phyloP scores from a whole-genome alignment of 441 rosid genomes.

The Adansonia madagascariensis region DNA sequence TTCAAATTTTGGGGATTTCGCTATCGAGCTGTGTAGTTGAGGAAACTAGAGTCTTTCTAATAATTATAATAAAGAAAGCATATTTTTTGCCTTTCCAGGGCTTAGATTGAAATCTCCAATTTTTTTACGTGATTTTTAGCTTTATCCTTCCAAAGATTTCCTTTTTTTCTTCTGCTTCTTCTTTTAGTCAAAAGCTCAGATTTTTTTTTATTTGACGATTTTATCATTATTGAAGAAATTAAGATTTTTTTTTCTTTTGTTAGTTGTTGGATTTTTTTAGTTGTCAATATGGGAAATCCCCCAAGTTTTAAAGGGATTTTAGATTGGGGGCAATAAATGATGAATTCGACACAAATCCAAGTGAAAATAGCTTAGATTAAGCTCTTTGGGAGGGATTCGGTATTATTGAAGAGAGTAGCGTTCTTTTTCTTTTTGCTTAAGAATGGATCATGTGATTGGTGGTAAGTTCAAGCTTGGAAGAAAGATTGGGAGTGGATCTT shows the following conservation, averaged over 20 bases:
- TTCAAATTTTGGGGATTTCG: constrained; percentile 24
- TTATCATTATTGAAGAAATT: constrained; percentile 24
- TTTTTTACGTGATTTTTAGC: neutral
- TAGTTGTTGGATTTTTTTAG: neutral
- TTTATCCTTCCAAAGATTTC: constrained; percentile 13
- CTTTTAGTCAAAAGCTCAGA: constrained; percentile 1
- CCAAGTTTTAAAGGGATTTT: constrained; percentile 25
- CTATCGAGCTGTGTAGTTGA: constrained; percentile 30
- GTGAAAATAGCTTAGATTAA: constrained; percentile 26
- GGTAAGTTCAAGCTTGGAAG: constrained; percentile 94
- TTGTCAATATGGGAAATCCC: constrained; percentile 37
- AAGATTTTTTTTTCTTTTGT: constrained; percentile 21
- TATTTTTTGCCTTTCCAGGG: neutral
- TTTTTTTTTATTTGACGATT: constrained; percentile 18
- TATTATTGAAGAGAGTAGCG: neutral
- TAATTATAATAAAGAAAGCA: neutral
- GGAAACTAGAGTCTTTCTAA: constrained; percentile 16
- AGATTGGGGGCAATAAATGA: constrained; percentile 24
- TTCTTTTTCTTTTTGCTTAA: constrained; percentile 34
- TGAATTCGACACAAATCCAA: constrained; percentile 37
- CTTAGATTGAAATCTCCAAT: constrained; percentile 10
- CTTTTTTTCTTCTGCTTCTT: neutral
- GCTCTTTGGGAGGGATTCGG: constrained; percentile 24
- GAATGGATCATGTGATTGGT: constrained; percentile 87
- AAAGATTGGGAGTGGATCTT: constrained; percentile 97